Conservation (phyloP, 768 basidiomycete genomes). For the Termitomyces sp. region DNA sequence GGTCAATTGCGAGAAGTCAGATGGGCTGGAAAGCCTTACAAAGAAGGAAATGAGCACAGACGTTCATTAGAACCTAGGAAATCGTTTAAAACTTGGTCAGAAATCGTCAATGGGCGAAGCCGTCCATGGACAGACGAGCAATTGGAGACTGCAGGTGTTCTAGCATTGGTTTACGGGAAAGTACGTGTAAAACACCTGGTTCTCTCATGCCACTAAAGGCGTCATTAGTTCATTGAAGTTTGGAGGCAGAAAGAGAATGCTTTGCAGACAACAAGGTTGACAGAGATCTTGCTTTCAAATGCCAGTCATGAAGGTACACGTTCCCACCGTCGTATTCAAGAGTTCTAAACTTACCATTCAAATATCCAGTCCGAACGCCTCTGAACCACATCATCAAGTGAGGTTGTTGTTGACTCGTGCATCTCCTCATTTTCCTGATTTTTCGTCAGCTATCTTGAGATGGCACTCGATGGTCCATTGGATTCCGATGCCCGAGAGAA, state of each 20-base stretch:
- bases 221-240: slow-evolving; percentile 73
- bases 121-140: slow-evolving; percentile 80
- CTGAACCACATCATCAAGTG: slow-evolving; percentile 83
- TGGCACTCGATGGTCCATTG: slow-evolving; percentile 72
- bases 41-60: slow-evolving; percentile 24
- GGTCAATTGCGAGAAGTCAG: slow-evolving; percentile 67
- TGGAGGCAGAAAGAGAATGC: slow-evolving; percentile 82
- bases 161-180: slow-evolving; percentile 77
- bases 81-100: slow-evolving; percentile 78
- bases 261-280: slow-evolving; percentile 64
- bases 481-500: slow-evolving; percentile 73
- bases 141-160: slow-evolving; percentile 73
- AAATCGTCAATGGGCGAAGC: slow-evolving; percentile 63
- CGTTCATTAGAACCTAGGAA: slow-evolving; percentile 65
- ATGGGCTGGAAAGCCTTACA: slow-evolving; percentile 77
- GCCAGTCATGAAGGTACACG: slow-evolving; percentile 73
- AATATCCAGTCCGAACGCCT: slow-evolving; percentile 59
- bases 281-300: slow-evolving; percentile 71
- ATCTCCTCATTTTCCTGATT: not conserved
- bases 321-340: not conserved
- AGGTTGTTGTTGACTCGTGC: slow-evolving; percentile 8
- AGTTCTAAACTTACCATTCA: not conserved
- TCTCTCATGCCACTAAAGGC: not conserved
- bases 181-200: slow-evolving; percentile 21
- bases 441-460: slow-evolving; percentile 59